phyloP scores from a whole-genome alignment of 768 basidiomycete genomes.

The Clavulina sp. region DNA sequence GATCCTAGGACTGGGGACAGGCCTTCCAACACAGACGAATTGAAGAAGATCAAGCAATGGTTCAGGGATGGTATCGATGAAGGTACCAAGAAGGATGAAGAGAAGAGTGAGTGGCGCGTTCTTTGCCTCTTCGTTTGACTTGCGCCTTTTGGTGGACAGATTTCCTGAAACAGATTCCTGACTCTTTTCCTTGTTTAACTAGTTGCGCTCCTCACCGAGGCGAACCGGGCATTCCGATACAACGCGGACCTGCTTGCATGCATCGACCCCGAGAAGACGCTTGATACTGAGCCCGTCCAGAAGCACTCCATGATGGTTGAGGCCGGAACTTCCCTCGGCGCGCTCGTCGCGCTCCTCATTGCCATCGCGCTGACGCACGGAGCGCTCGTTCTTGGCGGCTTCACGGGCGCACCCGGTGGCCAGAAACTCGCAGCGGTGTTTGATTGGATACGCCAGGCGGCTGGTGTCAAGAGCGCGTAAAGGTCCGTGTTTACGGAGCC shows the following conservation, averaged over 20 bases:
- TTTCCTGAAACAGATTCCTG: not conserved
- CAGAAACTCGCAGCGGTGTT: too few relatives aligned
- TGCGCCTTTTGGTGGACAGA: not conserved
- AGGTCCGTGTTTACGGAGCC: too few relatives aligned
- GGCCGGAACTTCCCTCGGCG: too few relatives aligned
- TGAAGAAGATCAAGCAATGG: conserved; percentile 62
- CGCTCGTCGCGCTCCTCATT: too few relatives aligned
- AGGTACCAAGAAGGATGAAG: conserved; percentile 26
- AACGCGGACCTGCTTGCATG: not conserved
- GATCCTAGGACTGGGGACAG: conserved; percentile 22
- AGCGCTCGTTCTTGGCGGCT: too few relatives aligned
- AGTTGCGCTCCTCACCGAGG: not conserved
- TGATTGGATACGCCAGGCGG: too few relatives aligned
- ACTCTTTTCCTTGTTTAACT: not conserved
- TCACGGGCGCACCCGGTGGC: too few relatives aligned
- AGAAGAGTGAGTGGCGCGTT: conserved; percentile 26
- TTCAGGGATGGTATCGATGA: conserved; percentile 38
- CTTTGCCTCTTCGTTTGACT: not conserved
- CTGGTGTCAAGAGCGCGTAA: too few relatives aligned
- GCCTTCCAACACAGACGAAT: conserved; percentile 33
- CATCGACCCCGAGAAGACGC: not conserved
- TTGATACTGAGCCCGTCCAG: not conserved
- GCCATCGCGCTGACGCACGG: too few relatives aligned
- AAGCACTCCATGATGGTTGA: too few relatives aligned
- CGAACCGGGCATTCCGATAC: not conserved